Percentiles rank a stretch among this genome's conserved stretches.
phyloP scores from a whole-genome alignment of 495 filamentous ascomycete genomes.

The Penicillium diatomitis region DNA sequence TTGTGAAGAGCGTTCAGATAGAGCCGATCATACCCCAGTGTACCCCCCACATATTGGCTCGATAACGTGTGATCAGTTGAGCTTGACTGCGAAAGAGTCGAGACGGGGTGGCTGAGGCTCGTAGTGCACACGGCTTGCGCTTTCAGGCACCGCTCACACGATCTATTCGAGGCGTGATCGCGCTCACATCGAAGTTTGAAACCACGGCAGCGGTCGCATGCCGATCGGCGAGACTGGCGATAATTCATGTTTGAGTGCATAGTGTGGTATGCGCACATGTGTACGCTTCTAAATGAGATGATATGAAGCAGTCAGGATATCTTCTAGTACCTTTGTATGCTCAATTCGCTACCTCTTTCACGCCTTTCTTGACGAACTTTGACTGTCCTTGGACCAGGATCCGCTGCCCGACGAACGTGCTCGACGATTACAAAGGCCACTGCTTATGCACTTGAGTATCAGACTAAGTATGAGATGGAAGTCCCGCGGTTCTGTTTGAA shows the following conservation, averaged over 20 bases:
- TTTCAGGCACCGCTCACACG: constrained; percentile 22
- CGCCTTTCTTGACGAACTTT: no score
- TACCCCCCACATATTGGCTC: not conserved
- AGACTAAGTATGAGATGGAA: constrained; percentile 3
- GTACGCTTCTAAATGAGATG: no score
- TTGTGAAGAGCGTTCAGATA: constrained; percentile 11
- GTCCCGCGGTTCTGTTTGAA: constrained; percentile 6
- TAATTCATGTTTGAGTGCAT: constrained; percentile 17
- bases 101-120: constrained; percentile 10
- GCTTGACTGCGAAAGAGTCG: constrained; percentile 2
- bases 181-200: constrained; percentile 32
- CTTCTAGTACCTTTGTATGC: no score
- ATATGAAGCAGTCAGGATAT: no score
- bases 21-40: not conserved
- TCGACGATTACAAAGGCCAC: no score
- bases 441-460: constrained; percentile 2
- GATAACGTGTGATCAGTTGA: not conserved
- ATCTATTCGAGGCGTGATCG: constrained; percentile 18
- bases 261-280: no score
- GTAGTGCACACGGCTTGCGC: constrained; percentile 20
- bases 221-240: constrained; percentile 26
- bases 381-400: no score
- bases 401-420: no score
- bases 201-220: constrained; percentile 35
- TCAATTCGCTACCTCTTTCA: no score